These are phyloP conservation scores for Cantharellus anzutake DNA, from an alignment of 768 basidiomycete genomes.

Conservation along the genomic window DNA sequence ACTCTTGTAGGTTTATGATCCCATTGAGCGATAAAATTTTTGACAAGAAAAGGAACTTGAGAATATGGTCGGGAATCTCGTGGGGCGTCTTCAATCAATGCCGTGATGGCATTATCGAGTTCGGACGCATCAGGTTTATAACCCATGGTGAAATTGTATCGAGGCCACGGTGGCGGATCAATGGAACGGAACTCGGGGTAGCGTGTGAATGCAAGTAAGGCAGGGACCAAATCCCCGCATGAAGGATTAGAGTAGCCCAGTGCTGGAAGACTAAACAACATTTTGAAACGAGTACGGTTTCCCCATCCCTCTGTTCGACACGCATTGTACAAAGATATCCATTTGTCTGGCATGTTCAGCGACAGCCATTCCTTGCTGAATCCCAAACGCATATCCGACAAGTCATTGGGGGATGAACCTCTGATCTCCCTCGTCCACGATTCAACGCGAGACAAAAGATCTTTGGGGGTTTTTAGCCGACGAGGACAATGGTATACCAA, in stretches of 20 bases:
- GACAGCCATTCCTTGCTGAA: no score
- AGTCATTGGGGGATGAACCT: no score
- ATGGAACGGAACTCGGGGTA: slow-evolving; percentile 33
- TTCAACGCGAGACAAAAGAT: no score
- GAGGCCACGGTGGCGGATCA: slow-evolving; percentile 16
- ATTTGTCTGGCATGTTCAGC: no score
- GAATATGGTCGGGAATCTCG: background rate
- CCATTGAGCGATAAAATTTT: no score
- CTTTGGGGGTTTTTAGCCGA: no score
- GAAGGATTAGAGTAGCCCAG: background rate
- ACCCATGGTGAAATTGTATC: background rate
- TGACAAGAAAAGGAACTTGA: background rate
- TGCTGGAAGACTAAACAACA: background rate
- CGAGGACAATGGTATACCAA: no score
- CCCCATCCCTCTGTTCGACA: background rate
- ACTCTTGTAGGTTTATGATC: no score
- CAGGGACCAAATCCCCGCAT: background rate
- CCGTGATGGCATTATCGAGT: background rate
- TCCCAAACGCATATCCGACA: no score
- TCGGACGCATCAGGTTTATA: background rate
- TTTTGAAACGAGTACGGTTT: background rate
- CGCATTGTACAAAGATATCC: background rate
- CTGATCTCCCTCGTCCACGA: no score
- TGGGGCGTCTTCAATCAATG: background rate
- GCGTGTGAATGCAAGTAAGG: slow-evolving; percentile 15